Conservation (phyloP, 495 filamentous ascomycete genomes). For the Evansstolkia leycettana region DNA sequence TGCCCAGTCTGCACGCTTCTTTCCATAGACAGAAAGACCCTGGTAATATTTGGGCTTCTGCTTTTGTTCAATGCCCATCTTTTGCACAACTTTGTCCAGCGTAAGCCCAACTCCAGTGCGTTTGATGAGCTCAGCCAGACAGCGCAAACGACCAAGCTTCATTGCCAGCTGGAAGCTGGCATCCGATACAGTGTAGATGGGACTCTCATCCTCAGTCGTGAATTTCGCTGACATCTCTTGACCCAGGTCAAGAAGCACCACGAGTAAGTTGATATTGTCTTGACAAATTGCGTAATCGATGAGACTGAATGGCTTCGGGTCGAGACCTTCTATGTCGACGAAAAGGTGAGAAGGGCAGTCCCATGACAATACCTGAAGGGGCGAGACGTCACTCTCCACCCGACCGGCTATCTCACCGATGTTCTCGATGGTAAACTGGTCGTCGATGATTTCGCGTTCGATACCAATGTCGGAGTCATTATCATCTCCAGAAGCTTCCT, state of each 20-base stretch:
- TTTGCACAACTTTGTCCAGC: constrained; percentile 45
- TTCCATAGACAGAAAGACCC: constrained; percentile 57
- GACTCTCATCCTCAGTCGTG: constrained; percentile 8
- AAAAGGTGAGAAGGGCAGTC: constrained; percentile 15
- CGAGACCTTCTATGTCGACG: constrained; percentile 19
- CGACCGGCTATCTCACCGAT: constrained; percentile 50
- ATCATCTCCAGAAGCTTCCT: constrained; percentile 17
- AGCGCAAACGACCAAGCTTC: constrained; percentile 24
- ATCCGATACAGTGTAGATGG: constrained; percentile 9
- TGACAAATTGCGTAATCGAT: constrained; percentile 24
- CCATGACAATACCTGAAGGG: constrained; percentile 32
- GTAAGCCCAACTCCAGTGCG: constrained; percentile 50
- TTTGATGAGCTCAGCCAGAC: constrained; percentile 38
- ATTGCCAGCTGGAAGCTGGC: constrained; percentile 28
- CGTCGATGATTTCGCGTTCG: constrained; percentile 35
- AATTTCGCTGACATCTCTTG: constrained; percentile 13
- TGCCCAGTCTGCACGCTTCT: constrained; percentile 56
- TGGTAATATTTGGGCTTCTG: constrained; percentile 58
- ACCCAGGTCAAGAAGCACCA: constrained; percentile 31
- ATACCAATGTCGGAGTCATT: constrained; percentile 26
- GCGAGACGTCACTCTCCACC: constrained; percentile 45
- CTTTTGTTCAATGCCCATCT: constrained; percentile 39
- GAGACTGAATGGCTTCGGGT: constrained; percentile 5
- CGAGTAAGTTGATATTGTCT: constrained; percentile 27
- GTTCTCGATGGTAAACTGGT: constrained; percentile 58